Conservation (phyloP, 148 eudicot species). For the Mesembryanthemum crystallinum region DNA sequence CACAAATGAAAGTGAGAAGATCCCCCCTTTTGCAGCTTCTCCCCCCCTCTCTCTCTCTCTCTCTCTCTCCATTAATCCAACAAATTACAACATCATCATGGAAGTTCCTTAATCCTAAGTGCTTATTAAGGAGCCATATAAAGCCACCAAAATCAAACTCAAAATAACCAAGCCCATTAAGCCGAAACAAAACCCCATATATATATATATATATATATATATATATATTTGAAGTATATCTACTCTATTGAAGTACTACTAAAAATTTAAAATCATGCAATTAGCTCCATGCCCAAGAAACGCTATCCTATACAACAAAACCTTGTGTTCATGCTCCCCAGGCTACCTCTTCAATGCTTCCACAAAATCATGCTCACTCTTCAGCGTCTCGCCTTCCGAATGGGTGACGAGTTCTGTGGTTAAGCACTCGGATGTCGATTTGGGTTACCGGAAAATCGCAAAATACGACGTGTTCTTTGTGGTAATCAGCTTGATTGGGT, state of each 20-base stretch:
- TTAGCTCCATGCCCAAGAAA: slow-evolving; percentile 43
- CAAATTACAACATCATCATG: neutral
- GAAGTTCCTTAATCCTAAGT: too few species aligned
- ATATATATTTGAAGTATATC: too few species aligned
- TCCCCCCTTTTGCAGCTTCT: too few species aligned
- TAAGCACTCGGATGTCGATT: slow-evolving; percentile 44
- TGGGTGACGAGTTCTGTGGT: slow-evolving; percentile 48
- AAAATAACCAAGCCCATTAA: too few species aligned
- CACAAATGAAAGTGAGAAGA: too few species aligned
- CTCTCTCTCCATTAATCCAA: neutral
- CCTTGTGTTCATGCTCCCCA: slow-evolving; percentile 63
- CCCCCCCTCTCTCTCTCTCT: neutral
- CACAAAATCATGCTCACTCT: slow-evolving; percentile 37
- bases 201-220: too few species aligned
- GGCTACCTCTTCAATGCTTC: slow-evolving; percentile 50
- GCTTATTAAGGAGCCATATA: too few species aligned
- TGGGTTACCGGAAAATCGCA: slow-evolving; percentile 14
- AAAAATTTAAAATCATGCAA: slow-evolving; percentile 12
- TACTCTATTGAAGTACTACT: neutral
- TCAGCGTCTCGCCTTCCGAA: slow-evolving; percentile 27
- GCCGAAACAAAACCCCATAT: too few species aligned
- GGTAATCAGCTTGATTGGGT: slow-evolving; percentile 35
- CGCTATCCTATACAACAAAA: slow-evolving; percentile 52
- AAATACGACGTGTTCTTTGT: slow-evolving; percentile 8
- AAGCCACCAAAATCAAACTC: neutral